phyloP scores from a whole-genome alignment of 2,329 filamentous ascomycete species.

The Penicillium fuscoglaucum region DNA sequence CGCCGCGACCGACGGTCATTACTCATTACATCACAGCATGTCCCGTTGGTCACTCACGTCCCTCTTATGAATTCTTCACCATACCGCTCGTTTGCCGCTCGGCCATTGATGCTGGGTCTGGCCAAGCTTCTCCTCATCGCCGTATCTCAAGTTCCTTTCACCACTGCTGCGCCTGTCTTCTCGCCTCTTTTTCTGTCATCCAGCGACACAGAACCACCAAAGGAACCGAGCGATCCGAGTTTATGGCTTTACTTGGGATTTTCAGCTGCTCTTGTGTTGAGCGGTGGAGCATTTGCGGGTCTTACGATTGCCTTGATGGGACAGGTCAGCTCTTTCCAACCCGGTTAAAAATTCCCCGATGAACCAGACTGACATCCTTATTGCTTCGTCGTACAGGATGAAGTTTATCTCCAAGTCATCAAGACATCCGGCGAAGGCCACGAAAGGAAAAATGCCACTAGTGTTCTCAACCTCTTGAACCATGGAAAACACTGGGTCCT shows the following conservation, averaged over 20 bases:
- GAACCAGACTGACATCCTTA: constrained; percentile 41
- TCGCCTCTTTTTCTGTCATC: constrained; percentile 18
- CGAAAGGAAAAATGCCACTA: constrained; percentile 82
- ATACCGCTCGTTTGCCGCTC: constrained; percentile 37
- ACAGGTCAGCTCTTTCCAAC: constrained; percentile 38
- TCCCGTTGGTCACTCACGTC: background rate
- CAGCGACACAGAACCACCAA: constrained; percentile 44
- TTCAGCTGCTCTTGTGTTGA: constrained; percentile 77
- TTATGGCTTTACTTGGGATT: constrained; percentile 80
- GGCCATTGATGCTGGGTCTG: constrained; percentile 43
- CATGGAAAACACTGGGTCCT: constrained; percentile 98
- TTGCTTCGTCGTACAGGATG: constrained; percentile 56
- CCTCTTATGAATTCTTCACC: constrained; percentile 29
- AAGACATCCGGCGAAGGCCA: constrained; percentile 77
- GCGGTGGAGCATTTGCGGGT: constrained; percentile 91
- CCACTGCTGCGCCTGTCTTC: constrained; percentile 40
- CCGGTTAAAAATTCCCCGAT: constrained; percentile 28
- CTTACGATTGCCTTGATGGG: constrained; percentile 71
- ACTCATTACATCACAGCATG: constrained; percentile 7
- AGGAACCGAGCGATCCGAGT: constrained; percentile 60
- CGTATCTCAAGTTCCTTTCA: constrained; percentile 40
- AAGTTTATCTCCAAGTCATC: constrained; percentile 95
- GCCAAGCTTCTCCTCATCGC: constrained; percentile 44
- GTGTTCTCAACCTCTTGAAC: constrained; percentile 75
- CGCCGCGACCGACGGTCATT: background rate